Evolutionary conservation across 805 yeast species (phyloP).

Genomic region (Lipomyces sp.): DNA sequence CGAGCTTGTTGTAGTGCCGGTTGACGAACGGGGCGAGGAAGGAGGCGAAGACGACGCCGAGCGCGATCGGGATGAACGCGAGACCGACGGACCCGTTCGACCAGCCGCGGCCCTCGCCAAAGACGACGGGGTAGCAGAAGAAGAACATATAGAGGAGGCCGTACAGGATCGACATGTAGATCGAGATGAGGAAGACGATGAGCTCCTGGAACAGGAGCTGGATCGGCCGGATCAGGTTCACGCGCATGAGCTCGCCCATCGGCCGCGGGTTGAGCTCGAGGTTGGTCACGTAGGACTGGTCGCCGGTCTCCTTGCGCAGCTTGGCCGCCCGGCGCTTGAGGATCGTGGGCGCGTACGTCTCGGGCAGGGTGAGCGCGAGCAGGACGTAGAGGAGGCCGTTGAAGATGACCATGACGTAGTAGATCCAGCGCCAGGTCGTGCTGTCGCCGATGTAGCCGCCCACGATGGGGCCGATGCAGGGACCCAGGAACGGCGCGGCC

Average conservation of each 20-base stretch:
- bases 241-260: slow-evolving; percentile 59
- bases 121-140: slow-evolving; percentile 61
- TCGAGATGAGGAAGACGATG: slow-evolving; percentile 51
- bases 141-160: slow-evolving; percentile 60
- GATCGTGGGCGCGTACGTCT: slow-evolving; percentile 60
- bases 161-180: slow-evolving; percentile 44
- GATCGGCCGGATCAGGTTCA: slow-evolving; percentile 72
- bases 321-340: slow-evolving; percentile 51
- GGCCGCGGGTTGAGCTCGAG: slow-evolving; percentile 80
- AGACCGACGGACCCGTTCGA: slow-evolving; percentile 56
- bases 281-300: slow-evolving; percentile 45
- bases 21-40: slow-evolving; percentile 36
- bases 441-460: slow-evolving; percentile 60
- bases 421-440: slow-evolving; percentile 71
- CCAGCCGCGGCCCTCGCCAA: slow-evolving; percentile 51
- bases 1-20: slow-evolving; percentile 35
- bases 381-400: slow-evolving; percentile 53
- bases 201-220: slow-evolving; percentile 53
- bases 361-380: slow-evolving; percentile 53
- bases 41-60: slow-evolving; percentile 69
- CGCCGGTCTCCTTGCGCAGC: slow-evolving; percentile 52
- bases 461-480: slow-evolving; percentile 65
- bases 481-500: slow-evolving; percentile 54
- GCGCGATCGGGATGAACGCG: slow-evolving; percentile 63
- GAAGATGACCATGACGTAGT: slow-evolving; percentile 58